Base-by-base conservation (phyloP, 1,139 yeast genomes). In the Lodderomyces oxycetoniae region DNA sequence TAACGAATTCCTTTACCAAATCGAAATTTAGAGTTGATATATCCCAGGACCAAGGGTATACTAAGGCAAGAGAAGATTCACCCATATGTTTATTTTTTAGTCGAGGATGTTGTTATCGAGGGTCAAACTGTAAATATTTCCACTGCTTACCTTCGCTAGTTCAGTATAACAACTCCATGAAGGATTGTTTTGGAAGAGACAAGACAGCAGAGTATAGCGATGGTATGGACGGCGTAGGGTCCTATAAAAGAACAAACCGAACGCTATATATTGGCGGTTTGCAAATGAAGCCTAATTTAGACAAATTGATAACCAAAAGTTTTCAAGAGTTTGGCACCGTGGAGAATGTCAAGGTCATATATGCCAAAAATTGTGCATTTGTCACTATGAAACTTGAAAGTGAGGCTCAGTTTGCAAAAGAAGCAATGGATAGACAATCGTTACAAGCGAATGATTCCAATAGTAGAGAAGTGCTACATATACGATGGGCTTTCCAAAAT, bases 201-300 rank as follows among this genome's bases (percentile, higher is more conserved):
- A 86, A 83, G 54, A 83, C 84, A 42, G 69, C 85, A 1, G 84
- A 78, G 29, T 86, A 86, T 52, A 66, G 88, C 44, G 96, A 89
- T 46, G 98, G 91, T 56, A 87, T 88, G 96, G 80, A 84, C 29
- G 98, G 97, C 15, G 83, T 87, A 2, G 98, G 97, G 0, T 79
- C 89, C n/a, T 79, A 89, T 50, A 69, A 74, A 45, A 62, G 70
- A 25, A 67, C 67, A 17, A 89, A 88, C 52, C 61, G 80, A 37
- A 87, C 96, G 0, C 54, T 91, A 7, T 89, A 82, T 50, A 73
- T 91, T 2, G 94, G 95, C 14, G 80, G 87, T 2, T 61, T 87
- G 16, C 63, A 58, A 31, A 49, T 59, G 46, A 48, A 42, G 21
- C 51, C 55, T 13, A 46, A 43, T 15, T 48, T 56, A 4, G 71